Percentiles rank a stretch among this genome's conserved stretches.
Evolutionary conservation across 2,329 filamentous ascomycete species (phyloP).

Genomic region (Cladosporium sp.): DNA sequence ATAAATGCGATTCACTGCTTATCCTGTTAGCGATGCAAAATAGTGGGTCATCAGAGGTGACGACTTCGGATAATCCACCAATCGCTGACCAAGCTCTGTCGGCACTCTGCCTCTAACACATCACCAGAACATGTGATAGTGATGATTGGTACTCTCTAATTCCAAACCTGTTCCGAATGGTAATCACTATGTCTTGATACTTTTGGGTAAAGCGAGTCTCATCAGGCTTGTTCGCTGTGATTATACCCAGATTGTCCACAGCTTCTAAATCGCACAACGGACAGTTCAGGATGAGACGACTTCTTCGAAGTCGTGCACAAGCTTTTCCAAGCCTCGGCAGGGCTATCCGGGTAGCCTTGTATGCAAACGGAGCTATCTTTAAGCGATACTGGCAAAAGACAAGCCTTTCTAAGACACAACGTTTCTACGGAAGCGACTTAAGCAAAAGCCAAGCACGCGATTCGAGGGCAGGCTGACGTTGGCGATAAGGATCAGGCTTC

Average conservation of each 20-base stretch:
- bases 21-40: neutral
- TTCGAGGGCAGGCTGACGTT: conserved; percentile 5
- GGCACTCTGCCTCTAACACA: neutral
- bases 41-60: neutral
- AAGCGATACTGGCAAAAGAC: neutral
- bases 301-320: neutral
- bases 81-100: neutral
- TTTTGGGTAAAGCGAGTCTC: neutral
- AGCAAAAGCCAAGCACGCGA: conserved; percentile 1
- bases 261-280: neutral
- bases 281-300: neutral
- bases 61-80: neutral
- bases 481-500: neutral
- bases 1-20: neutral
- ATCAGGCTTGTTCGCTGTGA: neutral
- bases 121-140: neutral
- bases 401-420: neutral
- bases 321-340: neutral
- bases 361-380: neutral
- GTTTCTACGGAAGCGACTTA: neutral
- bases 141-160: neutral
- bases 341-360: neutral
- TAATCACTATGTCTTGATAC: too few relatives aligned
- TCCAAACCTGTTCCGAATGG: neutral
- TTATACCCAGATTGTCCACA: too few relatives aligned